Conservation (phyloP, 768 basidiomycete species). For the Pluteus cervinus region DNA sequence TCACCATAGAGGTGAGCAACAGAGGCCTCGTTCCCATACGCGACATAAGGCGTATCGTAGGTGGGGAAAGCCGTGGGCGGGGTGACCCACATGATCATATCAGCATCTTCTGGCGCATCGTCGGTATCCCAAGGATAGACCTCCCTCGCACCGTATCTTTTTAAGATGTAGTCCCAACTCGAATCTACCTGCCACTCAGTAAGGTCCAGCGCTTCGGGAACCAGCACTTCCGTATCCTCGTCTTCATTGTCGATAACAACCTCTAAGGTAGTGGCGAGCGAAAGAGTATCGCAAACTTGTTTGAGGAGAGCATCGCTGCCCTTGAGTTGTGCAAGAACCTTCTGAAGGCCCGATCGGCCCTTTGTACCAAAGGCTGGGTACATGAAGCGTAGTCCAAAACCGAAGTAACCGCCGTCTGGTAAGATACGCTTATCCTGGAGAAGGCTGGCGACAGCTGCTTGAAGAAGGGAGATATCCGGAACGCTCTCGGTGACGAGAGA, state of each 20-base stretch:
- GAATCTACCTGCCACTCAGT: not conserved
- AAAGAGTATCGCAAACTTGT: constrained; percentile 12
- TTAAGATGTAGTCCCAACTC: not conserved
- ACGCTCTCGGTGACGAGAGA: too few species aligned
- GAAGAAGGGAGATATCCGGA: too few species aligned
- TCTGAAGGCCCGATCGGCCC: too few species aligned
- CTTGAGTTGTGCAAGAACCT: too few species aligned
- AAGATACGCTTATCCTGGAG: constrained; percentile 19
- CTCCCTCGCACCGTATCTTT: not conserved
- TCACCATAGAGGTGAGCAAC: constrained; percentile 12
- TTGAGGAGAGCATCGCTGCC: constrained; percentile 21
- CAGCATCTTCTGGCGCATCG: not conserved
- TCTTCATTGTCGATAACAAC: constrained; percentile 14
- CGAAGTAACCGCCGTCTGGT: constrained; percentile 25
- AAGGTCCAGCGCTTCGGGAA: not conserved
- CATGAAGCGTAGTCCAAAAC: constrained; percentile 25
- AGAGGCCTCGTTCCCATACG: constrained; percentile 14
- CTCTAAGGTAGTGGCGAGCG: constrained; percentile 13
- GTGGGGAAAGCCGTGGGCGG: not conserved
- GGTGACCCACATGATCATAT: not conserved
- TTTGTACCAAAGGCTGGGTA: too few species aligned
- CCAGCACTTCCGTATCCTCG: constrained; percentile 1
- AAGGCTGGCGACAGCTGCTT: too few species aligned
- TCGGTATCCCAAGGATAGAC: too few species aligned
- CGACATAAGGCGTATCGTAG: constrained; percentile 6